Evolutionary conservation across 805 yeast genomes (phyloP).

Genomic region (Candida multigemmis): DNA sequence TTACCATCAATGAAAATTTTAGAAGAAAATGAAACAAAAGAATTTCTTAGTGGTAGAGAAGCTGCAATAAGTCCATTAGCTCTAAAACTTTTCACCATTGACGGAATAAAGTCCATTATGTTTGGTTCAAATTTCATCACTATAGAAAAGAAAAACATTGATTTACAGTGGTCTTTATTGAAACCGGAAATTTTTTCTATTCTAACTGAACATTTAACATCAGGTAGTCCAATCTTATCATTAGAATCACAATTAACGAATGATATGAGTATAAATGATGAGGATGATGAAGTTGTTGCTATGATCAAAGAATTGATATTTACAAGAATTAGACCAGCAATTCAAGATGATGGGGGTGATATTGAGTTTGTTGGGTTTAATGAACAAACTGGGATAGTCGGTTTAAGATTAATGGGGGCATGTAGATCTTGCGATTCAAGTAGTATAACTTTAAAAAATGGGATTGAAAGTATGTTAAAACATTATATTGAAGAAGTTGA

Average conservation of each 20-base stretch:
- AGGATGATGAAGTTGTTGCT: slow-evolving; percentile 56
- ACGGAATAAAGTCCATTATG: slow-evolving; percentile 70
- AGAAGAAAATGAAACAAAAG: slow-evolving; percentile 56
- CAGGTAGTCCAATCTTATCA: slow-evolving; percentile 48
- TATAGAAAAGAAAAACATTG: slow-evolving; percentile 49
- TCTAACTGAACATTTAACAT: slow-evolving; percentile 45
- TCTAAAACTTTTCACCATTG: slow-evolving; percentile 60
- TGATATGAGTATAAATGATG: slow-evolving; percentile 42
- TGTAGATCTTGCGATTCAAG: slow-evolving; percentile 66
- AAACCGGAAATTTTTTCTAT: slow-evolving; percentile 61
- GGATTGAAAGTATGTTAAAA: slow-evolving; percentile 64
- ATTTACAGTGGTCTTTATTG: slow-evolving; percentile 48
- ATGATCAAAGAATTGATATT: slow-evolving; percentile 64
- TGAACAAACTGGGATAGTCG: slow-evolving; percentile 49
- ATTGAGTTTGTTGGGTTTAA: slow-evolving; percentile 53
- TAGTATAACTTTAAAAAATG: slow-evolving; percentile 57
- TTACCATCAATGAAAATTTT: slow-evolving; percentile 66
- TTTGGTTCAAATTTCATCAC: slow-evolving; percentile 82
- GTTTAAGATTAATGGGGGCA: slow-evolving; percentile 55
- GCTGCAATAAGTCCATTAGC: slow-evolving; percentile 73
- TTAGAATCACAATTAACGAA: slow-evolving; percentile 12
- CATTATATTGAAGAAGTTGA: slow-evolving; percentile 63
- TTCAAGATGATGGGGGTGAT: slow-evolving; percentile 73
- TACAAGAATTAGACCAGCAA: slow-evolving; percentile 64
- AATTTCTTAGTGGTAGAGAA: slow-evolving; percentile 67